Base-by-base conservation (phyloP, 345 rosid genomes). In the Pistacia vera region DNA sequence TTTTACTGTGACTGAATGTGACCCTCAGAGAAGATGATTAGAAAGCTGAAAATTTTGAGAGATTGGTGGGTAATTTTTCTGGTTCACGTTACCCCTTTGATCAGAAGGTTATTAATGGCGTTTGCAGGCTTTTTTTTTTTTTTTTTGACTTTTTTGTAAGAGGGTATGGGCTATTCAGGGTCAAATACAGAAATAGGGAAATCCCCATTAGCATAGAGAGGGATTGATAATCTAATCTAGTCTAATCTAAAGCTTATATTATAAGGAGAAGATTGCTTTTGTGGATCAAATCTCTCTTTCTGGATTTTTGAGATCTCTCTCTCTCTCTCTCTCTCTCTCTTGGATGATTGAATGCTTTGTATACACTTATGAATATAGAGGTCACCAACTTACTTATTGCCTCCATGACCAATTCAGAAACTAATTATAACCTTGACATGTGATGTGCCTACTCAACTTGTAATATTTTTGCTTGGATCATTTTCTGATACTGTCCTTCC, bases 11-110 rank as follows among this genome's bases (percentile, higher is more conserved):
- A 4, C 16, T 2, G 67, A 72, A 36, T 28, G 44, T 18, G 66
- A 73, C 68, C 30, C 44, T 48, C 8, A 9, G 17, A 14, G 13
- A 18, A 11, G 1, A 73, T 73, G 76, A 73, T 62, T 73, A n/a
- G 57, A 63, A 30, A 49, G 18, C 35, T 63, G 61, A 62, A 72
- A 20, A 25, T 25, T 46, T 58, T 36, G 52, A 55, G 18, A 46
- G 28, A 10, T 4, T 41, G 55, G 56, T 73, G 5, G 76, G 76
- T 63, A 49, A 64, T 20, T 72, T 60, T 62, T 28, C 30, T 54
- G 60, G 35, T 35, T 33, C 60, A 62, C 60, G 68, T 51, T 73
- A 73, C 60, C 68, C 30, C n/a, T 72, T 17, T 12, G 8, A 14
- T 20, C 57, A 11, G 11, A 63, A 63, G 48, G 48, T 63, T 17